These are phyloP conservation scores for Cercospora zeina DNA, from an alignment of 2,329 filamentous ascomycete species.

Conservation along the genomic window DNA sequence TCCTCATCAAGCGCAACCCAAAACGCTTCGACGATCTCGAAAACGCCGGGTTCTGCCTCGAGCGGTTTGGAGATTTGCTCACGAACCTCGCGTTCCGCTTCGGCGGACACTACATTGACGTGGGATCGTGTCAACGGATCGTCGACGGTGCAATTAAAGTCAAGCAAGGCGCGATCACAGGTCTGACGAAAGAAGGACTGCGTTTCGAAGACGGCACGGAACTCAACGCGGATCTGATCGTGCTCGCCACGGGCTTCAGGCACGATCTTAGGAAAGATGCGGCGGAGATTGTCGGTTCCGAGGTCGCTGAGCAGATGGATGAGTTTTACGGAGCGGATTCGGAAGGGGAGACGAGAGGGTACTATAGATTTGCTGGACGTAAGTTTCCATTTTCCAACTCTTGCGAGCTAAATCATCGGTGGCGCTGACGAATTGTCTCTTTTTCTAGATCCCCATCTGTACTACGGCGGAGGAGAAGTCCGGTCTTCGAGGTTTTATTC, in stretches of 20 bases:
- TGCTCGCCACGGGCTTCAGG: slow-evolving; percentile 52
- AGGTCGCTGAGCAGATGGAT: slow-evolving; percentile 45
- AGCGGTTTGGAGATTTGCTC: slow-evolving; percentile 43
- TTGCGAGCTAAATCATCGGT: neutral
- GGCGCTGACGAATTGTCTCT: slow-evolving; percentile 20
- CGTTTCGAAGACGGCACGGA: slow-evolving; percentile 48
- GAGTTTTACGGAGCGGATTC: slow-evolving; percentile 51
- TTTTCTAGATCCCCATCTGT: slow-evolving; percentile 43
- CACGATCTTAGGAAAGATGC: slow-evolving; percentile 47
- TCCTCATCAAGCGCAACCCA: slow-evolving; percentile 39
- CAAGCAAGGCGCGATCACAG: slow-evolving; percentile 43
- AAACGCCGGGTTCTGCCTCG: slow-evolving; percentile 46
- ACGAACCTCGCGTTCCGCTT: slow-evolving; percentile 46
- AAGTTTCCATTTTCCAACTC: slow-evolving; percentile 29
- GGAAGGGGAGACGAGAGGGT: slow-evolving; percentile 51
- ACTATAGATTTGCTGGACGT: slow-evolving; percentile 45
- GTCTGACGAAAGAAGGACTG: slow-evolving; percentile 45
- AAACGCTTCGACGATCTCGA: slow-evolving; percentile 47
- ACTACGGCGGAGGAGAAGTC: slow-evolving; percentile 50
- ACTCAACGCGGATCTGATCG: slow-evolving; percentile 49
- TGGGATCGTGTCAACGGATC: slow-evolving; percentile 48
- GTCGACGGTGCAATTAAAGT: slow-evolving; percentile 50
- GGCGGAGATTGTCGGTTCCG: slow-evolving; percentile 44
- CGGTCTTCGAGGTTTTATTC: slow-evolving; percentile 52
- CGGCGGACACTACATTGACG: slow-evolving; percentile 53